Base-by-base conservation (phyloP, 2,329 filamentous ascomycete species). In the Pseudogymnoascus pannorum region DNA sequence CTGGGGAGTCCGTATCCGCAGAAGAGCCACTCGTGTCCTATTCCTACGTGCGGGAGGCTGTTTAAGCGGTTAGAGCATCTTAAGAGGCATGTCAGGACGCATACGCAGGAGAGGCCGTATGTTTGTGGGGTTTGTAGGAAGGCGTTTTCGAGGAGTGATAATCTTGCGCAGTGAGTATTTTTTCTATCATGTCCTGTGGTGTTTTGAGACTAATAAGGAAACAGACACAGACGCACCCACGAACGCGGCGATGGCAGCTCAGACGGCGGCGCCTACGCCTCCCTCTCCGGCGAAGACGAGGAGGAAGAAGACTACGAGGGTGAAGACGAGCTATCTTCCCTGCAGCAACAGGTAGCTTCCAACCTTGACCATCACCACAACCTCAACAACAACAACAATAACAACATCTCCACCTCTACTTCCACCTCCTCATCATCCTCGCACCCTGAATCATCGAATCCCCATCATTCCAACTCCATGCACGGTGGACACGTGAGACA, bases 11-110 rank as follows among this genome's bases (percentile, higher is more conserved):
- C 95, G 12, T 97, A 97, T 74, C 92, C 94, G 59, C 91, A 96
- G 73, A 99, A 99, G 77, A 96, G 92, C 40, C 94, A 99, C 77
- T 97, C 93, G 1, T 99, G 94, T 79, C 94, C 94, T n/a, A 99
- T 99, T 71, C 94, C 94, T 26, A 95, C 93, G 61, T 99, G 94
- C 74, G 94, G 94, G 60, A 88, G 94, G 71, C 84, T 97, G 65
- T 99, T 99, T 84, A 99, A 99, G 87, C 88, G 94, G 76, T 85
- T 99, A 80, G 94, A 99, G 80, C 94, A 99, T 79, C 86, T 99
- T 72, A 99, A 99, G 84, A 87, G 93, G 91, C 94, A 99, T 79
- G 94, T 99, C 76, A 90, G 94, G 78, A 99, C 94, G 72, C 94
- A 99, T 82, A 99, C 94, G 61, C 94, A 99, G 82, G 94, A 99